These are phyloP conservation scores for Allomyces javanicus DNA, from an alignment of 192 early-diverging fungal species.

Conservation along the genomic window DNA sequence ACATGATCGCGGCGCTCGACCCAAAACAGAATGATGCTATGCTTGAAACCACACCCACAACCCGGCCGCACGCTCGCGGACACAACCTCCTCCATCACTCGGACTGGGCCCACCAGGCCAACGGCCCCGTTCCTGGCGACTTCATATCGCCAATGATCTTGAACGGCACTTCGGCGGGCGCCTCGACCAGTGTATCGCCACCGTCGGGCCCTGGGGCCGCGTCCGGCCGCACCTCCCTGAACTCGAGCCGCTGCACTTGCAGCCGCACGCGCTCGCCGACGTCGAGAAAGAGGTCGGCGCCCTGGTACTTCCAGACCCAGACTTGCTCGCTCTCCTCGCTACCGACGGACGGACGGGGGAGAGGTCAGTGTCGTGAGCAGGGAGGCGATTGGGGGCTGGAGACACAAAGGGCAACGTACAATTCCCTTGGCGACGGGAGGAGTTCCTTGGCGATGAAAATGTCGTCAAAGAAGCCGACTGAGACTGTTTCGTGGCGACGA, in stretches of 20 bases:
- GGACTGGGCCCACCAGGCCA: not conserved
- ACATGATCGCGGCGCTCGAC: too few relatives aligned
- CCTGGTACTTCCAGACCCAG: conserved; percentile 75
- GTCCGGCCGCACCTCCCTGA: not conserved
- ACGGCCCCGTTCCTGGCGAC: not conserved
- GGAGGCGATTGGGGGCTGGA: not conserved
- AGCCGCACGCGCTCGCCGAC: conserved; percentile 56
- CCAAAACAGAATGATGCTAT: too few relatives aligned
- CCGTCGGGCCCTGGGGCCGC: not conserved
- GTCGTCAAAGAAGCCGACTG: conserved; percentile 83
- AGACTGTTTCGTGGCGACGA: conserved; percentile 19
- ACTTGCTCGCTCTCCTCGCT: conserved; percentile 44
- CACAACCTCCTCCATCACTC: too few relatives aligned
- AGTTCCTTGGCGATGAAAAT: conserved; percentile 50
- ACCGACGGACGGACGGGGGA: too few relatives aligned
- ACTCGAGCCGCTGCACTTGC: conserved; percentile 21
- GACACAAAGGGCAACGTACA: conserved; percentile 18
- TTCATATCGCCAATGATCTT: not conserved
- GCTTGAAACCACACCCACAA: too few relatives aligned
- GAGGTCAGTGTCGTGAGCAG: too few relatives aligned
- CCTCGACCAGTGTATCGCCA: not conserved
- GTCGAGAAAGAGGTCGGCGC: conserved; percentile 62
- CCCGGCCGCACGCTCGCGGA: too few relatives aligned
- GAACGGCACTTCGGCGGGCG: not conserved
- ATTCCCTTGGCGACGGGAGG: conserved; percentile 41